Conservation (phyloP, 371 early-diverging fungal species). For the Apophysomyces trapeziformis region DNA sequence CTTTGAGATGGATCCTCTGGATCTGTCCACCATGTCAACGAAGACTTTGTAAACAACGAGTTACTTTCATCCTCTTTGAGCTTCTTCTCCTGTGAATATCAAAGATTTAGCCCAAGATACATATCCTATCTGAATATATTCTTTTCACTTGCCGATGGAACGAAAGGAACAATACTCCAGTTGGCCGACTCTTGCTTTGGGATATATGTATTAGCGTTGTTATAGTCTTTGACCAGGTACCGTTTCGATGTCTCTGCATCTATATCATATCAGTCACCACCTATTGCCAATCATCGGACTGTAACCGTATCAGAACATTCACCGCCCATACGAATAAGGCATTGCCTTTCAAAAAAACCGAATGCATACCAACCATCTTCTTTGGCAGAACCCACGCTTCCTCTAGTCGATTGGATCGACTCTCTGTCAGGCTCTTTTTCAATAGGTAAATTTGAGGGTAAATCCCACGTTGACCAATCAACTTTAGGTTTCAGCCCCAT, state of each 20-base stretch:
- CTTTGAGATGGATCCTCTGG: constrained; percentile 43
- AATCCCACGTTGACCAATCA: not conserved
- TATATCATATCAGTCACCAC: not conserved
- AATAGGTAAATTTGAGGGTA: not conserved
- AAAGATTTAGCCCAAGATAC: not conserved
- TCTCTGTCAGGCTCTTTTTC: not conserved
- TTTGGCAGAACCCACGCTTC: not conserved
- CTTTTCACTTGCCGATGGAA: constrained; percentile 4
- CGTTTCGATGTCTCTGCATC: not conserved
- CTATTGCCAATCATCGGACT: too few species aligned
- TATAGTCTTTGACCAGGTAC: constrained; percentile 18
- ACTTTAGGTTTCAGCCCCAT: not conserved
- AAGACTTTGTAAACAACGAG: constrained; percentile 12
- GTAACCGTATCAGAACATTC: not conserved
- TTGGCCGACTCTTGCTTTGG: constrained; percentile 19
- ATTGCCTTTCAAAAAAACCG: not conserved
- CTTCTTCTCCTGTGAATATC: not conserved
- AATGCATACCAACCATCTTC: constrained; percentile 12
- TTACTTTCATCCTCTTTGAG: not conserved
- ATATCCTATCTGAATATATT: not conserved
- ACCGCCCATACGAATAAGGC: not conserved
- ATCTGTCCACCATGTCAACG: constrained; percentile 52
- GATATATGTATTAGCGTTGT: not conserved
- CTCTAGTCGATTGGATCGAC: not conserved
- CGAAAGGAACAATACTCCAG: constrained; percentile 44